A percentile compares a stretch with the other conserved stretches of the same genome.
phyloP scores from a whole-genome alignment of 2,329 filamentous ascomycete species.

The Aspergillus uvarum region DNA sequence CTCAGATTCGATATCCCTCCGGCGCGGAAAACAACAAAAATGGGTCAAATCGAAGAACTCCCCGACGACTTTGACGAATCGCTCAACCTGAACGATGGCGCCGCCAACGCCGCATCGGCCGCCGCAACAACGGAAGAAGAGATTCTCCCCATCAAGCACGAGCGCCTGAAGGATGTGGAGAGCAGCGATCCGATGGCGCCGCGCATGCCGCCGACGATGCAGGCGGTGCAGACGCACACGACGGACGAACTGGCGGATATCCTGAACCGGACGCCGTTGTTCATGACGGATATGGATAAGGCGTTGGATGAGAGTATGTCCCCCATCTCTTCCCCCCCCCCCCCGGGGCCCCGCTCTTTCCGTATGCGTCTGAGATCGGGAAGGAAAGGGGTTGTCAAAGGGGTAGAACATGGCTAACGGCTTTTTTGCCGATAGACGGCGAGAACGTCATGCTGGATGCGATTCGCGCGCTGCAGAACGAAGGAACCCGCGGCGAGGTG shows the following conservation, averaged over 20 bases:
- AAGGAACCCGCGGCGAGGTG: slow-evolving; percentile 84
- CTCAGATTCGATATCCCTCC: neutral
- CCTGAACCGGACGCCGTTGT: slow-evolving; percentile 74
- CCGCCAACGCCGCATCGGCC: neutral
- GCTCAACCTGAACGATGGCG: slow-evolving; percentile 39
- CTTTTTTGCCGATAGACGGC: slow-evolving; percentile 44
- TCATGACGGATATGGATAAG: slow-evolving; percentile 86
- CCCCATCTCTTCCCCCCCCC: neutral
- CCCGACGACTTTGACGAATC: slow-evolving; percentile 52
- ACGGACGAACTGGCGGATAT: slow-evolving; percentile 62
- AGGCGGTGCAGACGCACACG: slow-evolving; percentile 55
- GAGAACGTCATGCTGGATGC: slow-evolving; percentile 85
- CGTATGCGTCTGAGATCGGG: slow-evolving; percentile 5
- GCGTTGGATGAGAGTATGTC: slow-evolving; percentile 54
- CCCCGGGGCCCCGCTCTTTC: neutral
- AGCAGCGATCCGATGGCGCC: slow-evolving; percentile 37
- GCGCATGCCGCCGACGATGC: slow-evolving; percentile 59
- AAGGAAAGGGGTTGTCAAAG: neutral
- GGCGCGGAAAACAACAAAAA: slow-evolving; percentile 18
- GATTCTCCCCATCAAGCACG: slow-evolving; percentile 41
- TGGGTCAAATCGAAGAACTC: slow-evolving; percentile 56
- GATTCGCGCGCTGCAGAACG: slow-evolving; percentile 84
- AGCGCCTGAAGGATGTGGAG: slow-evolving; percentile 31
- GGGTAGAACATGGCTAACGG: neutral
- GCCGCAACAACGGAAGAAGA: slow-evolving; percentile 23